A percentile compares a stretch with the other conserved stretches of the same genome.
Conservation (phyloP, 306 rosid genomes). For the Fagus sylvatica region DNA sequence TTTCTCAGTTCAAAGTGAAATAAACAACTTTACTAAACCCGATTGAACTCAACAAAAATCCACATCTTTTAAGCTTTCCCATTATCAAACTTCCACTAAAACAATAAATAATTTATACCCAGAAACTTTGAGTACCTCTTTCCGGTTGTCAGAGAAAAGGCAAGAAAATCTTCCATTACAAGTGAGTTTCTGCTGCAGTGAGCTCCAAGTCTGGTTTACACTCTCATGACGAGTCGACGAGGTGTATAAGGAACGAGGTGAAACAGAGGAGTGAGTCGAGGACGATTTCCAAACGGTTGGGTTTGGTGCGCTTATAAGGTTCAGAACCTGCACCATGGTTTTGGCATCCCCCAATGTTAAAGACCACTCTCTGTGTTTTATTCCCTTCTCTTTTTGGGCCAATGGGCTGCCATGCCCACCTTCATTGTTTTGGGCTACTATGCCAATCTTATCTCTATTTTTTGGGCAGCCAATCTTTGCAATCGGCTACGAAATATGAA, state of each 20-base stretch:
- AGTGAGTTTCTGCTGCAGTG: slow-evolving; percentile 51
- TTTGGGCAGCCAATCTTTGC: too few relatives aligned
- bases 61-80: background rate
- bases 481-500: too few relatives aligned
- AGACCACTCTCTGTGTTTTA: too few relatives aligned
- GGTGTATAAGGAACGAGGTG: slow-evolving; percentile 26
- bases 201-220: slow-evolving; percentile 35
- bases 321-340: slow-evolving; percentile 60
- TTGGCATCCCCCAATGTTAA: background rate
- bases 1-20: background rate
- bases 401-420: too few relatives aligned
- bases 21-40: background rate
- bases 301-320: slow-evolving; percentile 46
- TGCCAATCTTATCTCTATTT: too few relatives aligned
- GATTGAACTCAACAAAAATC: background rate
- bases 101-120: background rate
- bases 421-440: too few relatives aligned
- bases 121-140: slow-evolving; percentile 43
- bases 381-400: too few relatives aligned
- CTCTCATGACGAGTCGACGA: slow-evolving; percentile 22
- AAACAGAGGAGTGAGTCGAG: slow-evolving; percentile 10
- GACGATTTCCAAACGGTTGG: slow-evolving; percentile 20
- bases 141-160: slow-evolving; percentile 70
- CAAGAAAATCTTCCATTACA: slow-evolving; percentile 63
- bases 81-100: background rate